These are phyloP conservation scores for Coprinopsis marcescibilis DNA, from an alignment of 768 basidiomycete genomes.

Conservation along the genomic window DNA sequence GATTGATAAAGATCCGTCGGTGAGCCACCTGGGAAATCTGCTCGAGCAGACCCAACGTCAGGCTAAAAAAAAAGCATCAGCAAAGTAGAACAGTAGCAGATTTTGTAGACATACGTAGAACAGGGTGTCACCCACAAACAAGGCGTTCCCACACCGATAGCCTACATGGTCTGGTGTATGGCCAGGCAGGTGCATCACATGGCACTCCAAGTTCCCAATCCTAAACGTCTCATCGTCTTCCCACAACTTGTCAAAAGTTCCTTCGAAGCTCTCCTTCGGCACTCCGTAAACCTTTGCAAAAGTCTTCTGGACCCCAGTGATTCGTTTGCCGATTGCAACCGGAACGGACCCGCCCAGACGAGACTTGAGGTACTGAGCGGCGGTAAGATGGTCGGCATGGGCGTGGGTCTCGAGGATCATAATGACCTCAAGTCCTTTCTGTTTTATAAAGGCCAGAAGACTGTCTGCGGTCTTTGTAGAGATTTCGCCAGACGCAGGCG, in stretches of 20 bases:
- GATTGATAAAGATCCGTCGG: constrained; percentile 4
- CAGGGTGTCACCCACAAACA: constrained; percentile 7
- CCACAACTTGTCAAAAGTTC: constrained; percentile 6
- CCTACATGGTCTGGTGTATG: constrained; percentile 11
- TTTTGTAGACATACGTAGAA: constrained; percentile 4
- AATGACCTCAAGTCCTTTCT: neutral
- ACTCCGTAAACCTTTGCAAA: constrained; percentile 6
- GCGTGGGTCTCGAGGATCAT: constrained; percentile 10
- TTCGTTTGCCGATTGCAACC: constrained; percentile 8
- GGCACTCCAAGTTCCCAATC: constrained; percentile 8
- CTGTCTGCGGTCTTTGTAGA: constrained; percentile 7
- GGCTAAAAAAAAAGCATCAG: neutral
- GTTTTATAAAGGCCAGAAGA: constrained; percentile 5
- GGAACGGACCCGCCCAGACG: constrained; percentile 4
- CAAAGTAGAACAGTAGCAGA: neutral
- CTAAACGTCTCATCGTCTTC: constrained; percentile 8
- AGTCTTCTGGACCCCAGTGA: constrained; percentile 1
- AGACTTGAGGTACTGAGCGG: constrained; percentile 8
- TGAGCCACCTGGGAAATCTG: constrained; percentile 8
- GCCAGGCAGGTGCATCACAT: constrained; percentile 6
- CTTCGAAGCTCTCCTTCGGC: constrained; percentile 2
- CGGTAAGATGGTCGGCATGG: constrained; percentile 7
- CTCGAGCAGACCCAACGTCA: constrained; percentile 10
- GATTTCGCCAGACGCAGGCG: constrained; percentile 3
- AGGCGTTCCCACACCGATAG: constrained; percentile 4